Conservation (phyloP, 352 stramenopile genomes). For the Globisporangium heterothallicum region DNA sequence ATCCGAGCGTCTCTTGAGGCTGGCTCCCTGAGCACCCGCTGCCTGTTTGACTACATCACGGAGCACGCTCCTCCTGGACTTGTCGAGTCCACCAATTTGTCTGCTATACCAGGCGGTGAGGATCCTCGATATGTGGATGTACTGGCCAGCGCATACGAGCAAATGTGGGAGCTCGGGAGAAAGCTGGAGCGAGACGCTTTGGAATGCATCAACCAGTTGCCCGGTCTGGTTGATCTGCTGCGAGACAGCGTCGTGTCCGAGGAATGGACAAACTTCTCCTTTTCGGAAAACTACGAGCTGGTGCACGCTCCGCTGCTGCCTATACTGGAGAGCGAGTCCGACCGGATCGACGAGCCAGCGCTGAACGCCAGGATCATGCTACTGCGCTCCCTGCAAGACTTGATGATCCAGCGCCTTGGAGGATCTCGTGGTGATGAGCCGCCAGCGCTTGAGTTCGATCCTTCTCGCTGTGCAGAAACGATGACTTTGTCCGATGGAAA, state of each 20-base stretch:
- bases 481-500: slow-evolving; percentile 84
- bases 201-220: slow-evolving; percentile 62
- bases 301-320: slow-evolving; percentile 62
- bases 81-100: slow-evolving; percentile 42
- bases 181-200: slow-evolving; percentile 62
- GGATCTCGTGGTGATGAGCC: slow-evolving; percentile 67
- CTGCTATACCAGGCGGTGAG: slow-evolving; percentile 16
- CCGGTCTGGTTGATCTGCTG: slow-evolving; percentile 52
- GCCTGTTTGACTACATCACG: slow-evolving; percentile 64
- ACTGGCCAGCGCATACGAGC: slow-evolving; percentile 58
- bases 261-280: slow-evolving; percentile 52
- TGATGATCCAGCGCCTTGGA: slow-evolving; percentile 78
- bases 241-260: slow-evolving; percentile 59
- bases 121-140: slow-evolving; percentile 43
- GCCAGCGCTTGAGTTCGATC: slow-evolving; percentile 82
- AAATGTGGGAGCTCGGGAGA: slow-evolving; percentile 58
- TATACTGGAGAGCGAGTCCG: slow-evolving; percentile 43
- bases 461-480: slow-evolving; percentile 80
- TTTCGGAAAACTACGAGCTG: slow-evolving; percentile 54
- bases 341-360: slow-evolving; percentile 5
- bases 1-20: slow-evolving; percentile 55
- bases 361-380: slow-evolving; percentile 54
- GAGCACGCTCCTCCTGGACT: slow-evolving; percentile 48
- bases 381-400: slow-evolving; percentile 78
- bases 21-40: slow-evolving; percentile 57